These are phyloP conservation scores for Amborella trichopoda DNA, from an alignment of 164 flowering plant genomes.

Conservation along the genomic window DNA sequence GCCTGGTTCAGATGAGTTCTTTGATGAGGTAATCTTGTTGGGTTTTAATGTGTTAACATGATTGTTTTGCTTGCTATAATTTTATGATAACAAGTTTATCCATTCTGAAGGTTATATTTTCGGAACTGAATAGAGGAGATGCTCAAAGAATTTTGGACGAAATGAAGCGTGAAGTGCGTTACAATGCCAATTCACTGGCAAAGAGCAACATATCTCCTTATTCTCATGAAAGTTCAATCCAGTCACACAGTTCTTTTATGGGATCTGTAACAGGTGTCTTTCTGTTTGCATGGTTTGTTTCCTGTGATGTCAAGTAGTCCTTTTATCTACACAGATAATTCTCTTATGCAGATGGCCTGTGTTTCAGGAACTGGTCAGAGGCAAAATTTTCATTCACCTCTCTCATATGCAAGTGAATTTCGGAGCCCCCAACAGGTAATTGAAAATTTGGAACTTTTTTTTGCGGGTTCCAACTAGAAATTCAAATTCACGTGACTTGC, in stretches of 20 bases:
- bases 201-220: constrained; percentile 9
- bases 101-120: constrained; percentile 29
- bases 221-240: constrained; percentile 17
- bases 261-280: constrained; percentile 22
- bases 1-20: constrained; percentile 39
- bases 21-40: constrained; percentile 35
- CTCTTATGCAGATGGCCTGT: constrained; percentile 6
- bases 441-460: neutral
- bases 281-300: too few species aligned
- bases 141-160: constrained; percentile 34
- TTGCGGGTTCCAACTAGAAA: too few species aligned
- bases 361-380: constrained; percentile 14
- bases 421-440: constrained; percentile 15
- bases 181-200: constrained; percentile 8
- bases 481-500: too few species aligned
- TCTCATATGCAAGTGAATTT: constrained; percentile 8
- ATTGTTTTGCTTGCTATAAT: neutral
- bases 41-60: neutral
- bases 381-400: constrained; percentile 11
- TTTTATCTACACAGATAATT: too few species aligned
- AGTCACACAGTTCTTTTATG: constrained; percentile 13
- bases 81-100: neutral
- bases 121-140: constrained; percentile 32
- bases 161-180: constrained; percentile 32
- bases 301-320: too few species aligned